Conservation (phyloP, 2,329 filamentous ascomycete genomes). For the Ophiostoma tasmaniense region DNA sequence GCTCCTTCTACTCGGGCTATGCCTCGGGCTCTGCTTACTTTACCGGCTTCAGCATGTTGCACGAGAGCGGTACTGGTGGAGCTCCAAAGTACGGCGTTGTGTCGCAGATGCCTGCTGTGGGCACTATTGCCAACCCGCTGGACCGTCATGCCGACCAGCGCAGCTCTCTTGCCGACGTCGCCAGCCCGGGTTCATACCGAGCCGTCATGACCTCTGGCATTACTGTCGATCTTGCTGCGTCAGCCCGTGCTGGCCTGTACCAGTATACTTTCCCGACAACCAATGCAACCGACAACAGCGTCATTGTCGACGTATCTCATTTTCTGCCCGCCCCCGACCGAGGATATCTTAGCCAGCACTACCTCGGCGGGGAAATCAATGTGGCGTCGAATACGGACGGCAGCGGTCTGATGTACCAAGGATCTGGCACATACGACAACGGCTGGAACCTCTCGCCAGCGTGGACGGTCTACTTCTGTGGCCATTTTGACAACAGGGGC, state of each 20-base stretch:
- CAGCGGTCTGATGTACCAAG: conserved; percentile 42
- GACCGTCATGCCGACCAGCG: conserved; percentile 47
- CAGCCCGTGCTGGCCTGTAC: conserved; percentile 24
- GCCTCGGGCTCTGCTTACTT: conserved; percentile 29
- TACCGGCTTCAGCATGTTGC: conserved; percentile 55
- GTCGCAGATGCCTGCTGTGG: conserved; percentile 49
- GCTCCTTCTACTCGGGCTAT: conserved; percentile 46
- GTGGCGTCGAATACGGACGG: background rate
- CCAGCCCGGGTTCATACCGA: conserved; percentile 54
- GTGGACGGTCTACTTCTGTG: conserved; percentile 58
- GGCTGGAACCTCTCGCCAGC: conserved; percentile 56
- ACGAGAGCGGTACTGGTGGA: conserved; percentile 59
- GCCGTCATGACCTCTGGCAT: conserved; percentile 48
- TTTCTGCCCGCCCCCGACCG: background rate
- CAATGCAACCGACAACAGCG: background rate
- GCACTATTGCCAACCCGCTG: conserved; percentile 28
- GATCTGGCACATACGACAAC: conserved; percentile 55
- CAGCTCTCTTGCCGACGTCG: conserved; percentile 27
- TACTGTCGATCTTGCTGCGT: conserved; percentile 48
- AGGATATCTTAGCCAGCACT: background rate
- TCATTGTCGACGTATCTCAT: background rate
- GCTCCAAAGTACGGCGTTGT: conserved; percentile 63
- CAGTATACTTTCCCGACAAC: background rate
- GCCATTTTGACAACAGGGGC: conserved; percentile 40
- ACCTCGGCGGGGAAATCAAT: background rate